Conservation (phyloP, 176 grass and related monocot species). For the Rhynchospora tenuis region DNA sequence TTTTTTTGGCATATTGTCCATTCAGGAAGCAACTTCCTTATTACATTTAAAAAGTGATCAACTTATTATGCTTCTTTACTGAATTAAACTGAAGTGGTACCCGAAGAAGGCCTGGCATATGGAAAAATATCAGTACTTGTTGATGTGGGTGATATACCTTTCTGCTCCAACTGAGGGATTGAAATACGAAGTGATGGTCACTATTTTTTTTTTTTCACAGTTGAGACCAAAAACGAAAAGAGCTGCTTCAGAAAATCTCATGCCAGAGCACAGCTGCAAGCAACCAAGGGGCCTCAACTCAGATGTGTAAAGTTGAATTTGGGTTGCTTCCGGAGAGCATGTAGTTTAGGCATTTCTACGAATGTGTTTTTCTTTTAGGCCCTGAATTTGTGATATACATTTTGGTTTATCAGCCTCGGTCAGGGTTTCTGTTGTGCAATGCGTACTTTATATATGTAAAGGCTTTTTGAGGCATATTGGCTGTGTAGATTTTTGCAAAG, state of each 20-base stretch:
- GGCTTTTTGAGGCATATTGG: background rate
- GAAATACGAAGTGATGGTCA: background rate
- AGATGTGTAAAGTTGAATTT: slow-evolving; percentile 32
- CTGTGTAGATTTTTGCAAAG: background rate
- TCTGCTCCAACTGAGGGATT: background rate
- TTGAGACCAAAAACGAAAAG: slow-evolving; percentile 77
- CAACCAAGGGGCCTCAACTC: slow-evolving; percentile 34
- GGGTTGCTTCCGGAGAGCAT: background rate
- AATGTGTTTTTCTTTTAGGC: background rate
- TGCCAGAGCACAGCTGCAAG: slow-evolving; percentile 46
- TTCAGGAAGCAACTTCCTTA: background rate
- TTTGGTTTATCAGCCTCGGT: background rate
- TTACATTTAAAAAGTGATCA: background rate
- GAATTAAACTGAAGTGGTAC: background rate
- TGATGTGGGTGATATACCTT: background rate
- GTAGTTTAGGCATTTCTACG: background rate
- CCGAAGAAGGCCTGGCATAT: background rate
- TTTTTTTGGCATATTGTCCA: background rate
- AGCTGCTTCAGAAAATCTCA: slow-evolving; percentile 47
- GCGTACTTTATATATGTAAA: slow-evolving; percentile 1
- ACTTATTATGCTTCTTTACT: background rate
- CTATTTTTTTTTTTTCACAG: slow-evolving; percentile 10
- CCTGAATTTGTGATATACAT: background rate
- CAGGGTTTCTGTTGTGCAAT: background rate
- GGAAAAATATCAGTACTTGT: background rate